Evolutionary conservation across 768 basidiomycete genomes (phyloP).

Genomic region (Suillus alpinus): DNA sequence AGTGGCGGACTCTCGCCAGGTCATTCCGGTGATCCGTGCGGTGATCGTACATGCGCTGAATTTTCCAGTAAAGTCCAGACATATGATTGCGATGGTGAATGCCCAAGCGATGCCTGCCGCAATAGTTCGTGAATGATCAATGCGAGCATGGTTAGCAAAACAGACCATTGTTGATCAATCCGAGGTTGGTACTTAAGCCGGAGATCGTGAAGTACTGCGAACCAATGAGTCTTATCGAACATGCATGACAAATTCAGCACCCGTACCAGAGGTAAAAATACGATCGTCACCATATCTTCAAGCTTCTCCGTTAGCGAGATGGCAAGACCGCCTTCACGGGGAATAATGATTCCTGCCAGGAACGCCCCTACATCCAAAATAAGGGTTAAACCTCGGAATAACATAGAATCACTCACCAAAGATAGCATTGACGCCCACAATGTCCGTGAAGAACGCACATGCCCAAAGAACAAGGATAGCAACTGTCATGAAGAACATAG

Average conservation of each 20-base stretch:
- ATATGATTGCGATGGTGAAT: conserved; percentile 76
- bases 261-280: conserved; percentile 83
- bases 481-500: conserved; percentile 85
- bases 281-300: conserved; percentile 89
- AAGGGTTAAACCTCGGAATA: background rate
- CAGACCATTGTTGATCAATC: conserved; percentile 73
- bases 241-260: background rate
- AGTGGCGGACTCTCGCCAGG: conserved; percentile 74
- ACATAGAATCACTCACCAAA: conserved; percentile 53
- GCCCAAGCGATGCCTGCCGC: conserved; percentile 76
- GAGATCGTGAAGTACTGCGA: conserved; percentile 87
- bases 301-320: conserved; percentile 88
- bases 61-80: conserved; percentile 82
- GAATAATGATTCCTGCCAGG: conserved; percentile 77
- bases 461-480: conserved; percentile 80
- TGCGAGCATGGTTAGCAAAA: background rate
- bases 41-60: conserved; percentile 79
- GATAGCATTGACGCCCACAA: conserved; percentile 92
- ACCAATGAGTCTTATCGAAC: background rate
- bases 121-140: background rate
- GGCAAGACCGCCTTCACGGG: conserved; percentile 82
- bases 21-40: conserved; percentile 69
- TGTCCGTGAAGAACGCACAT: conserved; percentile 89
- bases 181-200: conserved; percentile 89
- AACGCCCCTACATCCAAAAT: conserved; percentile 59